These are phyloP conservation scores for Polyporus arcularius DNA, from an alignment of 768 basidiomycete genomes.

Conservation along the genomic window DNA sequence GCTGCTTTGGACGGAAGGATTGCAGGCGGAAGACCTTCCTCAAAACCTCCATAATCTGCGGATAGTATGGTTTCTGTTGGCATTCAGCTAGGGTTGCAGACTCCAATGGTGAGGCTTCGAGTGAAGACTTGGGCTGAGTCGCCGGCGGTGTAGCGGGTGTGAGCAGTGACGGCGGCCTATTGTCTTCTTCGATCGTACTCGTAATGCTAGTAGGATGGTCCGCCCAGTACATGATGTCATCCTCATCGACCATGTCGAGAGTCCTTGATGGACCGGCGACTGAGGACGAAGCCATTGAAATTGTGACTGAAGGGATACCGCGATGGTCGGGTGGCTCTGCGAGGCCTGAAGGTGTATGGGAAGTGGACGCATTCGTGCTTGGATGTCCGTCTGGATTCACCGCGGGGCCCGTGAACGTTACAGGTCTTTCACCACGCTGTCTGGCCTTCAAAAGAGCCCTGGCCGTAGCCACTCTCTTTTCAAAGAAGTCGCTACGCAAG, in stretches of 20 bases:
- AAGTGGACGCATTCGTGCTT: background rate
- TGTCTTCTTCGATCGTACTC: background rate
- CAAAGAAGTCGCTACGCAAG: constrained; percentile 8
- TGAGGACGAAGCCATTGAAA: too few species aligned
- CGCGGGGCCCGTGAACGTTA: background rate
- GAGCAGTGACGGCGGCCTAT: background rate
- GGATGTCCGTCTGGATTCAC: background rate
- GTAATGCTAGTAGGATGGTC: background rate
- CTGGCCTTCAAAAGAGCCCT: constrained; percentile 1
- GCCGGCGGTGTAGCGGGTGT: constrained; percentile 11
- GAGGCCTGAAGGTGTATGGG: background rate
- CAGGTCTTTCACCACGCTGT: constrained; percentile 5
- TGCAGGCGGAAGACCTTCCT: constrained; percentile 61
- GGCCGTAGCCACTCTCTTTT: constrained; percentile 4
- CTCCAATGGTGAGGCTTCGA: background rate
- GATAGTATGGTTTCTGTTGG: constrained; percentile 21
- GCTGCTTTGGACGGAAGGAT: constrained; percentile 79
- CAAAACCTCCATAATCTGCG: constrained; percentile 49
- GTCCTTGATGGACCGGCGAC: too few species aligned
- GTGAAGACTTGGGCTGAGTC: background rate
- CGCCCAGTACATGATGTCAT: constrained; percentile 11
- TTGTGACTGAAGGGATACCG: too few species aligned
- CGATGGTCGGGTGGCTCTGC: too few species aligned
- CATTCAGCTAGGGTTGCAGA: constrained; percentile 1
- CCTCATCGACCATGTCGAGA: background rate